These are phyloP conservation scores for Endotrypanum monterogeii DNA, from an alignment of 208 protist genomes.

Conservation along the genomic window DNA sequence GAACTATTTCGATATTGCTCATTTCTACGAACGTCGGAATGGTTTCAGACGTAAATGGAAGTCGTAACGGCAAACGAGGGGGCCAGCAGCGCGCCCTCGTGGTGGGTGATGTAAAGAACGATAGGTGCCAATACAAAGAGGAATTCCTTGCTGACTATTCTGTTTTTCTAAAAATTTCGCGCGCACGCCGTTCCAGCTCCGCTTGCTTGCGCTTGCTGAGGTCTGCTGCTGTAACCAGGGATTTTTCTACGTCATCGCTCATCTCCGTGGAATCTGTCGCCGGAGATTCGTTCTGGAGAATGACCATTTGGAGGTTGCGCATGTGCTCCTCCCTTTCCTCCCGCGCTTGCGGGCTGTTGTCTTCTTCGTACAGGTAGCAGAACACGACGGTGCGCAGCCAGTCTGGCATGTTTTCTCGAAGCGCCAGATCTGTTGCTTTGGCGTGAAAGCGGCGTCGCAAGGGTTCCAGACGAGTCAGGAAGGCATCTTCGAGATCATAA, in stretches of 20 bases:
- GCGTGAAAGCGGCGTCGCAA: conserved; percentile 24
- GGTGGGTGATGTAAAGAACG: not conserved
- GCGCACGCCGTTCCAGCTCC: conserved; percentile 39
- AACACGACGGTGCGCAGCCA: conserved; percentile 58
- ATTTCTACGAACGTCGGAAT: no score
- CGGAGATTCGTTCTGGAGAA: conserved; percentile 13
- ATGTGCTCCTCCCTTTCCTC: conserved; percentile 9
- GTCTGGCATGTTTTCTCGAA: conserved; percentile 54
- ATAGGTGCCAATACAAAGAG: not conserved
- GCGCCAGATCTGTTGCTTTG: conserved; percentile 36
- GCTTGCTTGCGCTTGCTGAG: conserved; percentile 24
- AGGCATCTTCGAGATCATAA: conserved; percentile 29
- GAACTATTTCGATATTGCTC: no score
- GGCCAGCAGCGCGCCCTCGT: not conserved
- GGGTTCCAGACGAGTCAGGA: conserved; percentile 9
- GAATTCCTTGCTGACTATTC: not conserved
- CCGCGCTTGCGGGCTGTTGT: conserved; percentile 38
- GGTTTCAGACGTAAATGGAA: not conserved
- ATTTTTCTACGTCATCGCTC: not conserved
- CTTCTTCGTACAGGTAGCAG: conserved; percentile 61
- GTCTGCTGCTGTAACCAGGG: conserved; percentile 11
- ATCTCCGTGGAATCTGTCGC: not conserved
- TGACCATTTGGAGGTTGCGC: conserved; percentile 11
- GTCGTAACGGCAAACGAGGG: not conserved
- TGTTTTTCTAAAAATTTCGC: conserved; percentile 28